Evolutionary conservation across 1,284 basidiomycete species (phyloP).

Genomic region (Boletus holoroseus): DNA sequence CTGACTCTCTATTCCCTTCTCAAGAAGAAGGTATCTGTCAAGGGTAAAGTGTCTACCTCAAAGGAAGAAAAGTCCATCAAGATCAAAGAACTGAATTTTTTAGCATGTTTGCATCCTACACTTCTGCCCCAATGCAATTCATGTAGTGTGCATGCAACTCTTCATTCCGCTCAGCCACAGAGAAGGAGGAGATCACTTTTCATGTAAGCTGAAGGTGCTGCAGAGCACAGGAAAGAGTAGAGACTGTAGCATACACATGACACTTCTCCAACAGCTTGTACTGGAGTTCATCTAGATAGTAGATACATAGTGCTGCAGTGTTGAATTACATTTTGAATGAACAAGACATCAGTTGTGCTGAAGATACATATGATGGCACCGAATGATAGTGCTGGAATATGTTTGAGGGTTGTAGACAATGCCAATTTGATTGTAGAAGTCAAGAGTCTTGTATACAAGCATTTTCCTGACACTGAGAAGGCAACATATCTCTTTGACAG

Average conservation of each 20-base stretch:
- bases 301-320: not conserved
- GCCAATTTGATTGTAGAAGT: not conserved
- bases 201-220: not conserved
- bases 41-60: not conserved
- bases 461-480: not conserved
- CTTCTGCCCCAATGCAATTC: not conserved
- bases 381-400: not conserved
- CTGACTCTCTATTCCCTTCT: not conserved
- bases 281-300: constrained; percentile 3
- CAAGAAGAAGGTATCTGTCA: not conserved
- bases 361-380: not conserved
- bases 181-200: not conserved
- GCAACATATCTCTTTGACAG: not conserved
- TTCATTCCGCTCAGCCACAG: not conserved
- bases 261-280: not conserved
- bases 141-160: not conserved
- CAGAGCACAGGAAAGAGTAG: not conserved
- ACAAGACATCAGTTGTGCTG: not conserved
- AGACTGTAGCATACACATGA: not conserved
- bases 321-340: not conserved
- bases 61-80: not conserved
- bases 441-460: not conserved
- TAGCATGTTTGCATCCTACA: not conserved
- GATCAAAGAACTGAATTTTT: not conserved
- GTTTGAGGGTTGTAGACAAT: not conserved